Percentiles rank a stretch among this genome's conserved stretches.
These are phyloP conservation scores for Prunus fruticosa DNA, from an alignment of 306 rosid genomes.

Conservation along the genomic window DNA sequence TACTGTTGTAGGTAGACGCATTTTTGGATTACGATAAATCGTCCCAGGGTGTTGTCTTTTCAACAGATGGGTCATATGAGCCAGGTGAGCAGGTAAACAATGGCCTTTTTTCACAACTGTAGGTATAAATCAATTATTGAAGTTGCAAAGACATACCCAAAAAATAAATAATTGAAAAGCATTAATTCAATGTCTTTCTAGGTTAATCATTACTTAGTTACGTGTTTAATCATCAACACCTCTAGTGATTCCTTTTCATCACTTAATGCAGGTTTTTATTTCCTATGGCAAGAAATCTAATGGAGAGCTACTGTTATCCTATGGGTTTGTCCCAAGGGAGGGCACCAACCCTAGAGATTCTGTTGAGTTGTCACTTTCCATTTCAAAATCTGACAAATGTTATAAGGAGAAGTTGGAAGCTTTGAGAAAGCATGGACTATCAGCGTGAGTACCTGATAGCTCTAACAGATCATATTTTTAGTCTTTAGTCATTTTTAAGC, in stretches of 20 bases:
- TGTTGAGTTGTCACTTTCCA: constrained; percentile 74
- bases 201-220: background rate
- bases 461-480: background rate
- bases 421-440: constrained; percentile 61
- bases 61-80: constrained; percentile 75
- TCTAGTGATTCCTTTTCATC: constrained; percentile 21
- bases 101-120: constrained; percentile 13
- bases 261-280: constrained; percentile 74
- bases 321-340: constrained; percentile 92
- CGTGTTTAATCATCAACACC: background rate
- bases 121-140: background rate
- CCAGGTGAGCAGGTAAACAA: constrained; percentile 99
- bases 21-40: constrained; percentile 83
- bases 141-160: background rate
- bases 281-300: constrained; percentile 93
- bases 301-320: constrained; percentile 86
- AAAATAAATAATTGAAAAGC: background rate
- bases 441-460: constrained; percentile 49
- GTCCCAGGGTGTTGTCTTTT: constrained; percentile 80
- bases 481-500: background rate
- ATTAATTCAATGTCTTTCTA: background rate
- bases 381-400: constrained; percentile 66
- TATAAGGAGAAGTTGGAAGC: constrained; percentile 69
- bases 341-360: constrained; percentile 90
- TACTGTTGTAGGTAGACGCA: constrained; percentile 71